A percentile compares a stretch with the other conserved stretches of the same genome.
These are phyloP conservation scores for Ophiostoma perfectum DNA, from an alignment of 2,329 filamentous ascomycete species.

Conservation along the genomic window DNA sequence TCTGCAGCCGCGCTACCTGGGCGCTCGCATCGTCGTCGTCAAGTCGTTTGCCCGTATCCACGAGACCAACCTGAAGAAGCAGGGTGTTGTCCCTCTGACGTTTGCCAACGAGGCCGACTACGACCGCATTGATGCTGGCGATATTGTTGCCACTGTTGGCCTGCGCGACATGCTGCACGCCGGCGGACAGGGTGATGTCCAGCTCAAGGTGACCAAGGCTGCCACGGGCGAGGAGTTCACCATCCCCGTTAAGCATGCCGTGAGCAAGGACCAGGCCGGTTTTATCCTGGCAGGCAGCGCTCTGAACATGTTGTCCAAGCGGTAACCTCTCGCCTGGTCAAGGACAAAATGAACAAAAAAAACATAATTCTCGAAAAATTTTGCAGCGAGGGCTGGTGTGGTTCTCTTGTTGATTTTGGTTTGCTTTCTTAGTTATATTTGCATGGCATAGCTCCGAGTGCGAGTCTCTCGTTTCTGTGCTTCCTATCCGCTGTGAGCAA, in stretches of 20 bases:
- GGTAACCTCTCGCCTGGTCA: slow-evolving; percentile 5
- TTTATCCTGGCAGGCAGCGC: slow-evolving; percentile 94
- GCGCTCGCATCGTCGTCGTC: slow-evolving; percentile 74
- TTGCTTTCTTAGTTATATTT: background rate
- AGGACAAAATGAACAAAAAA: background rate
- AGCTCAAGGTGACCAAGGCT: slow-evolving; percentile 59
- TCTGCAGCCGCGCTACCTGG: slow-evolving; percentile 77
- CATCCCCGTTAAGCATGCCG: slow-evolving; percentile 77
- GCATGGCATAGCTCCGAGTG: slow-evolving; percentile 2
- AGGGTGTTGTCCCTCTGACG: slow-evolving; percentile 90
- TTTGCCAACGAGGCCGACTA: slow-evolving; percentile 88
- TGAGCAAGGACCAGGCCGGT: slow-evolving; percentile 82
- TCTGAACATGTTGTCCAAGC: slow-evolving; percentile 77
- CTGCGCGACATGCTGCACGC: slow-evolving; percentile 73
- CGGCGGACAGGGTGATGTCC: slow-evolving; percentile 72
- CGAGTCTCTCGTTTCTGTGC: background rate
- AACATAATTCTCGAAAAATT: background rate
- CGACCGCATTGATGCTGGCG: slow-evolving; percentile 73
- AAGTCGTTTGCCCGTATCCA: slow-evolving; percentile 83
- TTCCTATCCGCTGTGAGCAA: background rate
- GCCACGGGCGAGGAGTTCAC: slow-evolving; percentile 58
- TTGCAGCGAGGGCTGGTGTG: no score
- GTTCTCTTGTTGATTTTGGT: background rate
- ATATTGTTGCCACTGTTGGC: slow-evolving; percentile 76
- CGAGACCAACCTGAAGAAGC: slow-evolving; percentile 93